Evolutionary conservation across 176 grass and related monocot species (phyloP).

Genomic region (Saccharum spontaneum): DNA sequence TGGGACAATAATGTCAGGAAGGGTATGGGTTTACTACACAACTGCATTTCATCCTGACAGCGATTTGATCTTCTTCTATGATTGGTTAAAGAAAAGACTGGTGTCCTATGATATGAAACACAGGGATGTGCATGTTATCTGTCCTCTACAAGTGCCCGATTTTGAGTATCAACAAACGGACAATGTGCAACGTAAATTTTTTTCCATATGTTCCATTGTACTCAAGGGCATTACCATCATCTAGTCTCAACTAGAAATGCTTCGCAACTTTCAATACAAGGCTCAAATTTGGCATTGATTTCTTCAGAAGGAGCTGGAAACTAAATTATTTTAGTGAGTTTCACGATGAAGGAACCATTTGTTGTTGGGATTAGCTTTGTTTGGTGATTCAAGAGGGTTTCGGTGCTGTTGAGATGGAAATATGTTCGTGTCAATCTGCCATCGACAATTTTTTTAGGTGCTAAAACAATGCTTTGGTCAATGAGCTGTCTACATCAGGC

Average conservation of each 20-base stretch:
- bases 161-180: too few relatives aligned
- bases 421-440: not conserved
- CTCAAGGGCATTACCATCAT: not conserved
- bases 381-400: not conserved
- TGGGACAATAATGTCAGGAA: too few relatives aligned
- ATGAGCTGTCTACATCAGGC: not conserved
- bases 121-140: not conserved
- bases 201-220: not conserved
- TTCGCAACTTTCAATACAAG: not conserved
- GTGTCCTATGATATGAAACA: not conserved
- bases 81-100: not conserved
- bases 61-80: not conserved
- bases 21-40: not conserved
- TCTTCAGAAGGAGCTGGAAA: not conserved
- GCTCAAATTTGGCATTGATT: not conserved
- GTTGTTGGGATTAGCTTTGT: not conserved
- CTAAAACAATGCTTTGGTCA: not conserved
- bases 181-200: too few relatives aligned
- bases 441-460: not conserved
- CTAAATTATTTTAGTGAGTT: too few relatives aligned
- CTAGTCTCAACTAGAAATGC: not conserved
- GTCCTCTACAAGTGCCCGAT: not conserved
- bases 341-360: too few relatives aligned
- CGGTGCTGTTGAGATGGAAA: not conserved
- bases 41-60: not conserved